Conservation (phyloP, 2,329 filamentous ascomycete genomes). For the Cordyceps tenuipes region DNA sequence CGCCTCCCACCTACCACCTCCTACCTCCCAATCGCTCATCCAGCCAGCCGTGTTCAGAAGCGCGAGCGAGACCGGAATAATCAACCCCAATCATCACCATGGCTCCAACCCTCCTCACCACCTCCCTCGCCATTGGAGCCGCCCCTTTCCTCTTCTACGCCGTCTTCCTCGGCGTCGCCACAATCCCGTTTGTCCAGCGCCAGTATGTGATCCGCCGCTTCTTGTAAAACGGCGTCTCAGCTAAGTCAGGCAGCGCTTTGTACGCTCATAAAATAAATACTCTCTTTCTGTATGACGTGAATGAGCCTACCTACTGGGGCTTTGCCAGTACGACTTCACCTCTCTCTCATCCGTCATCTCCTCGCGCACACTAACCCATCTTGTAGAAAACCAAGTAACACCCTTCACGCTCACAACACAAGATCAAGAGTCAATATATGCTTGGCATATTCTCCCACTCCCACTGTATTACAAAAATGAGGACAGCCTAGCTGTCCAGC, state of each 20-base stretch:
- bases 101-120: not conserved
- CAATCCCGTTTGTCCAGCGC: slow-evolving; percentile 66
- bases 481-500: slow-evolving; percentile 44
- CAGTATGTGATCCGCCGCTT: slow-evolving; percentile 48
- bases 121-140: slow-evolving; percentile 45
- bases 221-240: not conserved
- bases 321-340: slow-evolving; percentile 57
- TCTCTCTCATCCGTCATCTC: not conserved
- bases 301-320: slow-evolving; percentile 73
- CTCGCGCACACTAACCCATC: not conserved
- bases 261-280: slow-evolving; percentile 78
- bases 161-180: slow-evolving; percentile 54
- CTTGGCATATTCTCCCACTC: slow-evolving; percentile 83
- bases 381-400: slow-evolving; percentile 75
- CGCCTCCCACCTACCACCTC: no score
- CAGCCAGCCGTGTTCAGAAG: not conserved
- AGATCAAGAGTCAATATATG: slow-evolving; percentile 72
- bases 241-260: slow-evolving; percentile 49
- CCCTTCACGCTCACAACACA: slow-evolving; percentile 70
- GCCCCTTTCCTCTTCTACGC: slow-evolving; percentile 58
- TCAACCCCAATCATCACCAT: not conserved
- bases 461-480: slow-evolving; percentile 69
- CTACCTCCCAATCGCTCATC: no score
- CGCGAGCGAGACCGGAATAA: not conserved
- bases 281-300: slow-evolving; percentile 61